These are phyloP conservation scores for Brassica cretica DNA, from an alignment of 345 rosid genomes.

Conservation along the genomic window DNA sequence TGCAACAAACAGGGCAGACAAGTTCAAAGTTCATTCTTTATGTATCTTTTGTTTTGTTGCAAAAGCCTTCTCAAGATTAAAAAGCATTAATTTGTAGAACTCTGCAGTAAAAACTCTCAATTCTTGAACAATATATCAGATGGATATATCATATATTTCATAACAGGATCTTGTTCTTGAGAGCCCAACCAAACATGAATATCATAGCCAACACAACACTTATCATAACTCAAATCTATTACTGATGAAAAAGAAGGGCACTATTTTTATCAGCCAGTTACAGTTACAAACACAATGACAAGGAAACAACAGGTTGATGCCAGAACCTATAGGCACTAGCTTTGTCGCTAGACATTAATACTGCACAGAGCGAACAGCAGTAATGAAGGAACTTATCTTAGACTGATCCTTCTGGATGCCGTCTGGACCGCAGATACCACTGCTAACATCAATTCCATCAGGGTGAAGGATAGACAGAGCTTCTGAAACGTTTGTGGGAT, in stretches of 20 bases:
- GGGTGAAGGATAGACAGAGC: slow-evolving; percentile 67
- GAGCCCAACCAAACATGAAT: neutral
- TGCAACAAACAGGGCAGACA: slow-evolving; percentile 3
- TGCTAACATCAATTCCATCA: slow-evolving; percentile 80
- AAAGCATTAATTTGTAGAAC: neutral
- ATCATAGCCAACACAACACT: neutral
- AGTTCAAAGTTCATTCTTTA: slow-evolving; percentile 5
- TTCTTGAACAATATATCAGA: neutral
- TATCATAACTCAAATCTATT: neutral
- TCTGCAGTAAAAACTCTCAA: neutral
- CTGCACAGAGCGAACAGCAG: slow-evolving; percentile 49
- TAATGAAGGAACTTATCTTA: slow-evolving; percentile 61
- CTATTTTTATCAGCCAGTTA: neutral
- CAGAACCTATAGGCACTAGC: slow-evolving; percentile 4
- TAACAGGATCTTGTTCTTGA: slow-evolving; percentile 2
- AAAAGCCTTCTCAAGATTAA: neutral
- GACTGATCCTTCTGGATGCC: slow-evolving; percentile 66
- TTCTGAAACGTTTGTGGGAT: slow-evolving; percentile 59
- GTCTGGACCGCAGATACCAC: slow-evolving; percentile 73
- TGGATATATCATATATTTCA: neutral
- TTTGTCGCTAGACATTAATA: slow-evolving; percentile 39
- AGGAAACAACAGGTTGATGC: slow-evolving; percentile 1
- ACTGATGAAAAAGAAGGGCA: neutral
- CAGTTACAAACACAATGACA: slow-evolving; percentile 17
- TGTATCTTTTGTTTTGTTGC: neutral